These are phyloP conservation scores for Arxiozyma heterogenica DNA, from an alignment of 1,139 yeast genomes.

Conservation along the genomic window DNA sequence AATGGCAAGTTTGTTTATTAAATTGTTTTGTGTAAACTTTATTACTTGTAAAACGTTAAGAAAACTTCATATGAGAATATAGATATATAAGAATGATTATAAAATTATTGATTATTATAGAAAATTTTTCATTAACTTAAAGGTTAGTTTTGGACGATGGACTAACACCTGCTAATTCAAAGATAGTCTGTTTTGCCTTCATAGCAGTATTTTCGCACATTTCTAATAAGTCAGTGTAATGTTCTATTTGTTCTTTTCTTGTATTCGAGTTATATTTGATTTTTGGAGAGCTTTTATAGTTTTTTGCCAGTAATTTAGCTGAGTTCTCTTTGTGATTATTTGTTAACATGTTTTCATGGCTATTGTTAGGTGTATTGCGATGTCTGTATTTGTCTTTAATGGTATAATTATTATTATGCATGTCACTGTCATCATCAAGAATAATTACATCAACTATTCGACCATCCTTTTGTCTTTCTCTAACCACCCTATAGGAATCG, in stretches of 20 bases:
- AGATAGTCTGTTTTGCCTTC: conserved; percentile 21
- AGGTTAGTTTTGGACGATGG: not conserved
- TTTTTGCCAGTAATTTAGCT: not conserved
- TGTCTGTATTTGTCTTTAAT: not conserved
- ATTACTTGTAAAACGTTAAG: too few relatives aligned
- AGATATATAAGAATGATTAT: not conserved
- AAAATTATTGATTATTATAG: too few relatives aligned
- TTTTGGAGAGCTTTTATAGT: not conserved
- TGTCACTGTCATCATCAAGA: conserved; percentile 16
- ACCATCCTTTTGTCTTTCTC: conserved; percentile 16
- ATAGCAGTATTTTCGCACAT: conserved; percentile 28
- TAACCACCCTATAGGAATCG: conserved; percentile 3
- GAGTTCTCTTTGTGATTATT: not conserved
- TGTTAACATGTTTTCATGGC: too few relatives aligned
- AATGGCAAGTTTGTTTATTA: not conserved
- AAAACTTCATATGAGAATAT: not conserved
- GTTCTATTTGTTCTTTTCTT: conserved; percentile 3
- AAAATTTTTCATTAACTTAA: not conserved
- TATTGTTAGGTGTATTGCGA: not conserved
- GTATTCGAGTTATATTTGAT: not conserved
- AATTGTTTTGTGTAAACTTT: not conserved
- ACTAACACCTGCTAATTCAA: conserved; percentile 11
- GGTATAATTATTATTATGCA: not conserved
- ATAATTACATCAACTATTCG: conserved; percentile 22
- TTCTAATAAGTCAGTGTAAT: conserved; percentile 15